Percentiles rank a stretch among this genome's conserved stretches.
Conservation (phyloP, 2,329 filamentous ascomycete species). For the Fusarium sp. region DNA sequence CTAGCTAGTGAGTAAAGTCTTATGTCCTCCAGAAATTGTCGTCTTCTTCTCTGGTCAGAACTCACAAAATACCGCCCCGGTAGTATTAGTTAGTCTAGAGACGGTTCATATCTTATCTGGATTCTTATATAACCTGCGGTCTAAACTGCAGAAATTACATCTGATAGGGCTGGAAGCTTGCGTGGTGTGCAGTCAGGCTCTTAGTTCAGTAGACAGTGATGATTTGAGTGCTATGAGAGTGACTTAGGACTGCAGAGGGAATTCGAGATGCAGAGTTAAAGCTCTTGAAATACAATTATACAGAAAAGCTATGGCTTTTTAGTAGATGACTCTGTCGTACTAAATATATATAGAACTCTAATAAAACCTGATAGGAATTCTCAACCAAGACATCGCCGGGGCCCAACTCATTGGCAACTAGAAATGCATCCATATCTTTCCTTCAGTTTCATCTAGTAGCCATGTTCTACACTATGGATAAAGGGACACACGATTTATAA, state of each 20-base stretch:
- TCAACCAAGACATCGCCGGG: background rate
- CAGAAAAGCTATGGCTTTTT: no score
- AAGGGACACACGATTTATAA: no score
- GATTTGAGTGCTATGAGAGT: background rate
- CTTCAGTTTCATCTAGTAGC: no score
- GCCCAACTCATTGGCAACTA: background rate
- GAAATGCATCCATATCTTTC: background rate
- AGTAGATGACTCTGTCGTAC: no score
- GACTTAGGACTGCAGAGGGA: no score
- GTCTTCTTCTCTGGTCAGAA: no score
- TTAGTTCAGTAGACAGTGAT: background rate
- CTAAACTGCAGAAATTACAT: background rate
- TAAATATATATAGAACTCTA: no score
- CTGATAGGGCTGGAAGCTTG: no score
- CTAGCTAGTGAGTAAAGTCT: background rate
- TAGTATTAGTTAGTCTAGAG: background rate
- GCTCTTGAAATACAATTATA: background rate
- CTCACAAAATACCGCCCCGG: background rate
- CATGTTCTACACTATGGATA: no score
- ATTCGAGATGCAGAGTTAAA: background rate
- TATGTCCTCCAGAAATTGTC: background rate
- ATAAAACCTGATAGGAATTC: background rate
- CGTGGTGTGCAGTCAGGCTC: background rate
- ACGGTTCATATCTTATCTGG: no score
- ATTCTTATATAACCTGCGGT: background rate